Percentiles rank a stretch among this genome's conserved stretches.
phyloP scores from a whole-genome alignment of 1,284 basidiomycete species.

The Lentinus polychrous region DNA sequence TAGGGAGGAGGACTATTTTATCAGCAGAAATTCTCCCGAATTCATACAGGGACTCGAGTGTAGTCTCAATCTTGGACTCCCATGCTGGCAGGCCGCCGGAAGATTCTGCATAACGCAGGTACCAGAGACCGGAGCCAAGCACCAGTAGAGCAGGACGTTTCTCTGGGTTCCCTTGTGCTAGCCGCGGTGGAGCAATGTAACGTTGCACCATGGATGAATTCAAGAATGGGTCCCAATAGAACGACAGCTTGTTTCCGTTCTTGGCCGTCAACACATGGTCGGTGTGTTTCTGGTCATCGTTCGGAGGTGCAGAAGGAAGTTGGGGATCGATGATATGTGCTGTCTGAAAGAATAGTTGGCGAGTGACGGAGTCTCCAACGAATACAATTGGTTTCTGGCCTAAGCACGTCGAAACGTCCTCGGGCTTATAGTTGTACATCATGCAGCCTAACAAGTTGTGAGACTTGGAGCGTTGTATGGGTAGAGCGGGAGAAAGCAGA shows the following conservation, averaged over 20 bases:
- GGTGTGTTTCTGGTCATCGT: slow-evolving; percentile 61
- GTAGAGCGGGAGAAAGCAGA: slow-evolving; percentile 4
- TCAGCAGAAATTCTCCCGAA: slow-evolving; percentile 47
- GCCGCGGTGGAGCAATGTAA: slow-evolving; percentile 23
- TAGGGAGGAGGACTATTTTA: slow-evolving; percentile 68
- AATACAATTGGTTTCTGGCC: slow-evolving; percentile 57
- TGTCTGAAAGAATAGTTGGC: slow-evolving; percentile 74
- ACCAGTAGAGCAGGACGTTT: slow-evolving; percentile 59
- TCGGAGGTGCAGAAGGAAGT: slow-evolving; percentile 46
- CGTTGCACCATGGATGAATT: slow-evolving; percentile 53
- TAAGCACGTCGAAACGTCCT: slow-evolving; percentile 50
- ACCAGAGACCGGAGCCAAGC: slow-evolving; percentile 84
- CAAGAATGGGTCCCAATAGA: slow-evolving; percentile 78
- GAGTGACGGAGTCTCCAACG: slow-evolving; percentile 80
- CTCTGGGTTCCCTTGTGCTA: background rate
- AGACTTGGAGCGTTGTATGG: background rate
- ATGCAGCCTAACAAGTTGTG: slow-evolving; percentile 55
- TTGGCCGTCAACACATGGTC: slow-evolving; percentile 42
- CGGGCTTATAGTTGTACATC: slow-evolving; percentile 54
- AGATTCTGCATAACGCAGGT: slow-evolving; percentile 61
- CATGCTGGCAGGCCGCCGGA: slow-evolving; percentile 74
- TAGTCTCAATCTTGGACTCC: slow-evolving; percentile 64
- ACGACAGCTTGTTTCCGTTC: slow-evolving; percentile 50
- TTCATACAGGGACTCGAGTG: slow-evolving; percentile 44
- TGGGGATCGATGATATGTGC: slow-evolving; percentile 50